A percentile compares a stretch with the other conserved stretches of the same genome.
Evolutionary conservation across 257 asterid species (phyloP).

Genomic region (Phtheirospermum japonicum): DNA sequence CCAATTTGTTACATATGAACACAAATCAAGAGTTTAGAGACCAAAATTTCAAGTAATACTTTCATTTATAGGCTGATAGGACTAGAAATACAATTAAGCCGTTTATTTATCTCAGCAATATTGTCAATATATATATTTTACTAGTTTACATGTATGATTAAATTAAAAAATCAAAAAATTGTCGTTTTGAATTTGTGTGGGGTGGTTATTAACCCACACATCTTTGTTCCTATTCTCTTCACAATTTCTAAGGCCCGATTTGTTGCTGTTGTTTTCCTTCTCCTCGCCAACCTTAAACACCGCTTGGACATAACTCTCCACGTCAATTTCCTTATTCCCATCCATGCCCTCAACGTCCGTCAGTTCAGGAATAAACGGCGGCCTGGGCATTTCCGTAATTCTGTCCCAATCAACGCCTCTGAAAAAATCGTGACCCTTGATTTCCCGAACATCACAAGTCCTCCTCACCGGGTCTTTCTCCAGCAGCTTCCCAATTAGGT

Average conservation of each 20-base stretch:
- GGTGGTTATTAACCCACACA: conserved; percentile 47
- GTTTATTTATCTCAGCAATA: too few species aligned
- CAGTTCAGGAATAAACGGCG: conserved; percentile 78
- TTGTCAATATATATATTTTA: too few species aligned
- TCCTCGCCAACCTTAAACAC: conserved; percentile 49
- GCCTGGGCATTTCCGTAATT: conserved; percentile 61
- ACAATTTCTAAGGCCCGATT: background rate
- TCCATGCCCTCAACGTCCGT: conserved; percentile 47
- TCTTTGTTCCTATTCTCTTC: conserved; percentile 27
- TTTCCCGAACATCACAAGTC: conserved; percentile 39
- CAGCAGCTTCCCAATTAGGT: conserved; percentile 67
- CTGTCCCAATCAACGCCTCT: conserved; percentile 64
- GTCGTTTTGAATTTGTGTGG: conserved; percentile 43
- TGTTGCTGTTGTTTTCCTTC: conserved; percentile 27
- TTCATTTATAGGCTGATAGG: too few species aligned
- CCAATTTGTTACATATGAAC: too few species aligned
- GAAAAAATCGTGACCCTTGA: conserved; percentile 65
- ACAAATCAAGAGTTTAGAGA: too few species aligned
- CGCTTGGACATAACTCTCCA: conserved; percentile 66
- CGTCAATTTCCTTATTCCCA: conserved; percentile 53
- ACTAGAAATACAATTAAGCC: too few species aligned
- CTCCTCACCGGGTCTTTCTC: conserved; percentile 74
- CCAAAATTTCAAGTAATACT: too few species aligned
- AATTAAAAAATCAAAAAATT: conserved; percentile 47
- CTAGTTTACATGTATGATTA: conserved; percentile 17